Evolutionary conservation across 2,329 filamentous ascomycete species (phyloP), one percentile per base, ranked within the genome.

Genomic region (Pseudogymnoascus sp.): DNA sequence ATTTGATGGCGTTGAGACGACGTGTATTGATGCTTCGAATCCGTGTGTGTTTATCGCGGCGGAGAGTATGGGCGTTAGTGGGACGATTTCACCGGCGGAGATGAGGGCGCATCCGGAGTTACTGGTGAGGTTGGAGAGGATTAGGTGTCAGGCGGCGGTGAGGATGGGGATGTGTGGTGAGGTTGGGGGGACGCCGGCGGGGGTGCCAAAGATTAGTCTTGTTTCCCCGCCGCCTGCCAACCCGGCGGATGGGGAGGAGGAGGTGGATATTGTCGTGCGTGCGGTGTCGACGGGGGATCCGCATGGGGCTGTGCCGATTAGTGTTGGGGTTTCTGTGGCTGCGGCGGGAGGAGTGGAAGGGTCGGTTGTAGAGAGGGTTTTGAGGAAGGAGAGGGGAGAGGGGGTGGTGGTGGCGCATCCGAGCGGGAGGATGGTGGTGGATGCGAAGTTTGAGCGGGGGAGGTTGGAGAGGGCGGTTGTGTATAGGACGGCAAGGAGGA

Each of bases 151-250:
- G 48, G 87, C 82, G 0, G 81, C 83, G 0, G 77, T 80, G 0
- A 76, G 75, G 25, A 89, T 89, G 86, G 85, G 85, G 0, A 74
- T 89, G 5, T 55, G 78, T 79, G 6, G 66, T 70, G 18, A 74
- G 72, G 8, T 69, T 69, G 35, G 70, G 72, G 25, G 69, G 66
- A n/a, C 80, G 80, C 78, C 80, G 0, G 78, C 80, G 0, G 83
- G 82, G 1, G 81, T 88, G 1, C 86, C 87, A 0, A 87, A 89
- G 69, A 83, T 89, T 37, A 81, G 79, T 12, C 73, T 87, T 13
- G 77, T 86, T 0, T 80, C 79, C 3, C 66, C 67, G 35, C 72
- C 75, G 10, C n/a, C n/a, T n/a, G n/a, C n/a, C n/a, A n/a, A n/a
- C 2, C 15, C 39, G 1, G 1, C 18, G 36, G 13, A n/a, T 21